phyloP scores from a whole-genome alignment of 208 protist genomes.

The Wallacemonas sp. region DNA sequence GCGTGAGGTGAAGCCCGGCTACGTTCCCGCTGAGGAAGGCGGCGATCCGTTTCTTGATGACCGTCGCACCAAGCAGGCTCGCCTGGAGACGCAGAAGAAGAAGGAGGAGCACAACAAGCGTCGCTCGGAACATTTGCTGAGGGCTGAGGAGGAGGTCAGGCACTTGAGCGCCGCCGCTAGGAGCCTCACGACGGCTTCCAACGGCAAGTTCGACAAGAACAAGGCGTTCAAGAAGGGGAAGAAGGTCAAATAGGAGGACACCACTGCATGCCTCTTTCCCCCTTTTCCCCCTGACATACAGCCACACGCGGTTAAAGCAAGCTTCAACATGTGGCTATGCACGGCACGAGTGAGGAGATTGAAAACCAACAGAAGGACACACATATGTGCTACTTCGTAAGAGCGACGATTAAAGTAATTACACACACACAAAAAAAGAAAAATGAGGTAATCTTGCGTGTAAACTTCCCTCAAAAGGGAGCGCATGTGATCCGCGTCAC shows the following conservation, averaged over 20 bases:
- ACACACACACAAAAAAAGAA: too few species aligned
- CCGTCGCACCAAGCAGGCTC: conserved; percentile 79
- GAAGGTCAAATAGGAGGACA: conserved; percentile 41
- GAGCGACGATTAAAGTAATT: too few species aligned
- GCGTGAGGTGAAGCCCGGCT: conserved; percentile 88
- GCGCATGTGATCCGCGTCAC: too few species aligned
- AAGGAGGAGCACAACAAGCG: conserved; percentile 91
- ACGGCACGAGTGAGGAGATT: too few species aligned
- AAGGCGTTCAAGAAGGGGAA: conserved; percentile 69
- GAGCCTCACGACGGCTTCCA: conserved; percentile 87
- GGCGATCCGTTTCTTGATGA: conserved; percentile 93
- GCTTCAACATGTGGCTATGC: too few species aligned
- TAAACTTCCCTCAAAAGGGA: too few species aligned
- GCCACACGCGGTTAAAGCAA: too few species aligned
- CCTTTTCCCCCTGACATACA: too few species aligned
- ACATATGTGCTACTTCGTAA: too few species aligned
- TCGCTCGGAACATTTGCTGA: conserved; percentile 68
- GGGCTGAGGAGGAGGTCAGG: conserved; percentile 81
- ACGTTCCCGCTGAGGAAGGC: conserved; percentile 84
- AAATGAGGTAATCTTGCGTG: too few species aligned
- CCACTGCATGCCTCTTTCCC: too few species aligned
- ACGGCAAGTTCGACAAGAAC: conserved; percentile 89
- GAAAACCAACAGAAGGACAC: too few species aligned
- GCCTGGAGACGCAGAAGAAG: conserved; percentile 87
- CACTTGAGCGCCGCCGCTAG: conserved; percentile 66